phyloP scores from a whole-genome alignment of 805 yeast species.

The Jamesozyma spencerorum region DNA sequence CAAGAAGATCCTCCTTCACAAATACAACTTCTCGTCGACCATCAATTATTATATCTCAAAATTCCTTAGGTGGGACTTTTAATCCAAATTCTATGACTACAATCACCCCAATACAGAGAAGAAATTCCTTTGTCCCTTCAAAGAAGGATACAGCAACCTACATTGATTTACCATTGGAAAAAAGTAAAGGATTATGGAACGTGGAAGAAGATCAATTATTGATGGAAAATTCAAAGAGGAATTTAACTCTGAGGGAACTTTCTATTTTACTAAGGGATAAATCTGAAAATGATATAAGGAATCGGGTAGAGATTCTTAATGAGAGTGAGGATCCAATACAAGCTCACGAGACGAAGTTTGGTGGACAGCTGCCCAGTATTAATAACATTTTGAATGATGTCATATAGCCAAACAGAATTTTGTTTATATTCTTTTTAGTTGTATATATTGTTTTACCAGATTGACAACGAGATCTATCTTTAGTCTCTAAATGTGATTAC shows the following conservation, averaged over 20 bases:
- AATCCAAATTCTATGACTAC: background rate
- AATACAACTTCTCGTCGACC: conserved; percentile 21
- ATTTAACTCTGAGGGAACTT: conserved; percentile 62
- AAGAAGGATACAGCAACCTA: background rate
- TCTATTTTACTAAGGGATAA: conserved; percentile 62
- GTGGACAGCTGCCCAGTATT: conserved; percentile 13
- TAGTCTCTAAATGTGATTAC: too few species aligned
- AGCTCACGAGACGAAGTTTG: background rate
- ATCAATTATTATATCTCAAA: conserved; percentile 21
- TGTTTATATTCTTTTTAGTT: too few species aligned
- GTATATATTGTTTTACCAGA: too few species aligned
- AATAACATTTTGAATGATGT: conserved; percentile 16
- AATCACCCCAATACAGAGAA: background rate
- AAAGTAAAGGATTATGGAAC: conserved; percentile 32
- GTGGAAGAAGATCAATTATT: conserved; percentile 65
- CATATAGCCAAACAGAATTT: background rate
- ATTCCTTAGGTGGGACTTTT: conserved; percentile 4
- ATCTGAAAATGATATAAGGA: conserved; percentile 62
- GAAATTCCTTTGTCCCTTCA: background rate
- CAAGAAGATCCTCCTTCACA: conserved; percentile 29
- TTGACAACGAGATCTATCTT: too few species aligned
- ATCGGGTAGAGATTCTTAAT: conserved; percentile 40
- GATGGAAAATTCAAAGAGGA: conserved; percentile 41
- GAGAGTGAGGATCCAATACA: background rate
- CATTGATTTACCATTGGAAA: conserved; percentile 5